Evolutionary conservation across 1,139 yeast species (phyloP), one percentile per base, ranked within the genome.

Genomic region (Candida tetrigidarum): DNA sequence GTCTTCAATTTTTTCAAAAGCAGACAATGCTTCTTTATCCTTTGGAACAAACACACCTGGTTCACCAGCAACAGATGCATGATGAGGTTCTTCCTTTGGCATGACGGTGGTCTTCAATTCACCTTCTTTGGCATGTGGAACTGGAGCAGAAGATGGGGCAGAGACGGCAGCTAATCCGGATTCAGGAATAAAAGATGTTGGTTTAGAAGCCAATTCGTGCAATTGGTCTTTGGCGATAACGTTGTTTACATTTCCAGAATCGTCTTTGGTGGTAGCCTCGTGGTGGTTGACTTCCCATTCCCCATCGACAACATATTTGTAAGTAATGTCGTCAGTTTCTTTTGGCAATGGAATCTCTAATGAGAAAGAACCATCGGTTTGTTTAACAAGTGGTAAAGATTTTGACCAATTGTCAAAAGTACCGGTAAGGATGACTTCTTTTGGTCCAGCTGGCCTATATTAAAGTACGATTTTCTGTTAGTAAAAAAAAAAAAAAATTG

Each of bases 231-330:
- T 58, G 35, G 67, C 72, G 50, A 86, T 63, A 34, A 71, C 76
- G 58, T 87, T 87, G 70, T 86, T 86, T 40, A 74, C 76, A 55
- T 75, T 83, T 10, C 90, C 92, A 26, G 66, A 57, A 7, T 67
- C 80, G 51, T 77, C 84, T 18, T 68, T 67, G 48, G 69, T 67
- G 34, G 71, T 62, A 48, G 70, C 70, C 55, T 77, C 83, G 12
- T 66, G 58, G 3, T 67, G 60, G 45, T 80, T 77, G 16, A 79
- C 73, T 28, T 60, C 57, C 95, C 95, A 87, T 33, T 78, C 78
- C 30, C 86, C 92, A 59, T 87, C 92, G 41, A 86, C 88, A 45
- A 87, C 79, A 59, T 81, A 87, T 67, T 87, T 86, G 71, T 84
- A 86, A 43, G 73, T 64, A 19, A 83, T 56, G 52, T 69, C 76